phyloP scores from a whole-genome alignment of 768 basidiomycete species.

The Mycena venus region DNA sequence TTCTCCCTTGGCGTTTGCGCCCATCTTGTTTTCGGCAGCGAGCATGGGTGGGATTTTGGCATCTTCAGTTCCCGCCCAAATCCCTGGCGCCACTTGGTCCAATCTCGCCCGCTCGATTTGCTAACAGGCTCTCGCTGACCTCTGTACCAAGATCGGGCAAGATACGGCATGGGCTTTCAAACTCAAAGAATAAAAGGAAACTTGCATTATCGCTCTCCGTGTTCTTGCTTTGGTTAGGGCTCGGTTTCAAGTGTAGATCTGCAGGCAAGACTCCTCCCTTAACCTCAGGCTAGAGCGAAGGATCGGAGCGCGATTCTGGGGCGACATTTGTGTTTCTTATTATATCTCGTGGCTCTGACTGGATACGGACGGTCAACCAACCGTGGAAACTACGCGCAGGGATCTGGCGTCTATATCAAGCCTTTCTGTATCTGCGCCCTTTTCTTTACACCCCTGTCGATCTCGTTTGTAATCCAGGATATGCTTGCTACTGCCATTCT shows the following conservation, averaged over 20 bases:
- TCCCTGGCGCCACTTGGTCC: background rate
- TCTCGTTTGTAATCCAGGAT: no score
- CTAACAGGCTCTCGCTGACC: background rate
- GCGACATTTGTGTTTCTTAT: background rate
- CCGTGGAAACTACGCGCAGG: background rate
- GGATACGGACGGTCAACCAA: background rate
- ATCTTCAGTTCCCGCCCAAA: background rate
- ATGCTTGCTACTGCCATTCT: no score
- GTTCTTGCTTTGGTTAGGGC: background rate
- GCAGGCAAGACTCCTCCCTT: background rate
- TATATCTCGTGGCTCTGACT: background rate
- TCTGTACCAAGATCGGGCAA: background rate
- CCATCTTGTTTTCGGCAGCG: background rate
- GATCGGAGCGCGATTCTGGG: background rate
- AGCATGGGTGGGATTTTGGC: background rate
- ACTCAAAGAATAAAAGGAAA: background rate
- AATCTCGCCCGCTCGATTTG: background rate
- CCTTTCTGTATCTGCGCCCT: background rate
- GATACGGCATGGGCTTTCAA: background rate
- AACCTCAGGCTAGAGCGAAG: background rate
- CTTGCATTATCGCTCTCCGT: background rate
- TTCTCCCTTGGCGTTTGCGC: background rate
- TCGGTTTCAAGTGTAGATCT: background rate
- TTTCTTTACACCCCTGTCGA: background rate
- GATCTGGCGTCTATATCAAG: background rate